Evolutionary conservation across 1,284 basidiomycete genomes (phyloP).

Genomic region (Thecaphora thlaspeos): DNA sequence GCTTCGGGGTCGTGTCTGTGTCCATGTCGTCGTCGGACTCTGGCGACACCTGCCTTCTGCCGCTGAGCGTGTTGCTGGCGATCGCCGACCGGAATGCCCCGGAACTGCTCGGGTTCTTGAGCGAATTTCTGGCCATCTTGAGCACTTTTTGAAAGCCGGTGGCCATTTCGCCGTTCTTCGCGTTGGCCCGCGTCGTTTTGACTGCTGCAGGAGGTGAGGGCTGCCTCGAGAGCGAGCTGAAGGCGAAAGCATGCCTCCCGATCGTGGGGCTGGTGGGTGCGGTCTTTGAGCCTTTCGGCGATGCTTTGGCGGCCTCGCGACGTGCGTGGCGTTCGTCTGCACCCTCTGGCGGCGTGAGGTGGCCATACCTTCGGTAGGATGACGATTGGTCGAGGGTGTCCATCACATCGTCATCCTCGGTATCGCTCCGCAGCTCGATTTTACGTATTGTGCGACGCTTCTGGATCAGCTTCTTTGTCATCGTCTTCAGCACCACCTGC

Average conservation of each 20-base stretch:
- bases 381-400: neutral
- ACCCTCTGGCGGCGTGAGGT: too few relatives aligned
- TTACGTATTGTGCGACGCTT: constrained; percentile 58
- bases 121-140: constrained; percentile 12
- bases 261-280: constrained; percentile 2
- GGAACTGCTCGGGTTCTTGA: constrained; percentile 3
- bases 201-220: neutral
- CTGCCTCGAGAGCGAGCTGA: neutral
- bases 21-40: neutral
- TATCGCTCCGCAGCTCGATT: constrained; percentile 34
- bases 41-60: neutral
- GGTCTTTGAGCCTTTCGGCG: neutral
- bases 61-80: neutral
- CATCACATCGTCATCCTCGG: constrained; percentile 7
- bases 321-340: neutral
- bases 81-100: neutral
- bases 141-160: constrained; percentile 20
- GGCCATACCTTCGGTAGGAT: neutral
- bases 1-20: too few relatives aligned
- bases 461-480: constrained; percentile 60
- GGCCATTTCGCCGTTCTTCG: constrained; percentile 4
- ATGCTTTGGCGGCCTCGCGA: too few relatives aligned
- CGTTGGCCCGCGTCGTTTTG: neutral
- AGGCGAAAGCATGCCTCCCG: neutral
- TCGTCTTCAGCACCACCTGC: constrained; percentile 60